Evolutionary conservation across 2,329 filamentous ascomycete genomes (phyloP).

Genomic region (Aspergillus novofumigatus): DNA sequence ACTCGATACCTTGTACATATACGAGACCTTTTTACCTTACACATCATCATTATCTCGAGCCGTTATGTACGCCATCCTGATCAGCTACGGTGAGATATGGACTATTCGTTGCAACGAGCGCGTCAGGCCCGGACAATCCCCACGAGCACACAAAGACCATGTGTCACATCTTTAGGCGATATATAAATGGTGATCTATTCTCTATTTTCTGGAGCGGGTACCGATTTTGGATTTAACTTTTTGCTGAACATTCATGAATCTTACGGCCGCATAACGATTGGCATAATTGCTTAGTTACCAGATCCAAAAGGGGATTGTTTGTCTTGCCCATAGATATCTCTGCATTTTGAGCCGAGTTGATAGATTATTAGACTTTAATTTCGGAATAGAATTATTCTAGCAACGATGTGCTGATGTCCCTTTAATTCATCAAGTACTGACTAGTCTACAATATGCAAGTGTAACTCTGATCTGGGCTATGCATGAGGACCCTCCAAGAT

Average conservation of each 20-base stretch:
- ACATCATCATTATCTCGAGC: not conserved
- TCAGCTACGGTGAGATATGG: not conserved
- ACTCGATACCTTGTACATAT: not conserved
- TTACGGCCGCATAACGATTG: not conserved
- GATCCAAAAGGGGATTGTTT: not conserved
- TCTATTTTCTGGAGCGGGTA: not conserved
- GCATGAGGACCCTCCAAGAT: not conserved
- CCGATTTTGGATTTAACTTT: not conserved
- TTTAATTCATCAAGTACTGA: not conserved
- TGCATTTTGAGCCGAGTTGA: not conserved
- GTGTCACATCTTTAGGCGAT: not conserved
- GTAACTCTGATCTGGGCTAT: not conserved
- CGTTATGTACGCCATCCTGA: not conserved
- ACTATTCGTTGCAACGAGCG: not conserved
- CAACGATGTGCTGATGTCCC: not conserved
- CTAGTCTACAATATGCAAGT: not conserved
- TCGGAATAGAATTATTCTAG: not conserved
- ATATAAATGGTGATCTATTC: not conserved
- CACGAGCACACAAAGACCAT: not conserved
- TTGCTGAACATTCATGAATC: not conserved
- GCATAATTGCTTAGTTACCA: not conserved
- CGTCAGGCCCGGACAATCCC: not conserved
- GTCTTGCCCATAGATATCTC: not conserved
- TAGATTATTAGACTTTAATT: not conserved
- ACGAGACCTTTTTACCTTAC: not conserved